phyloP scores from a whole-genome alignment of 495 filamentous ascomycete genomes.

The Physcia stellaris region DNA sequence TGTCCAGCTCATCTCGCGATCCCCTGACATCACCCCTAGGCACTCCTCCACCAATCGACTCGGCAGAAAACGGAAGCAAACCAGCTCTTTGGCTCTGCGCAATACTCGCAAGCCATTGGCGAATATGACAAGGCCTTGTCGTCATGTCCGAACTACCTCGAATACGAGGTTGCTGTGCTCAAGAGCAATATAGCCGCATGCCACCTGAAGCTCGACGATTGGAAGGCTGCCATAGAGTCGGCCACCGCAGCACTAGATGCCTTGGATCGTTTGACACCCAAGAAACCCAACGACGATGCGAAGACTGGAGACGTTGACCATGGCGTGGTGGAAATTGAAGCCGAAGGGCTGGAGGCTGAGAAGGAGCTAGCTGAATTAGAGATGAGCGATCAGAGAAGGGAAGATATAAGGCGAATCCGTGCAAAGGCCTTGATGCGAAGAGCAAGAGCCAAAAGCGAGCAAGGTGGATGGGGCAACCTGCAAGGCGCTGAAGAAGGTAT shows the following conservation, averaged over 20 bases:
- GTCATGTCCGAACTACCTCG: conserved; percentile 73
- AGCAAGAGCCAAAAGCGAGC: conserved; percentile 56
- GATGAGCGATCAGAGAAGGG: conserved; percentile 34
- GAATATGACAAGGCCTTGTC: conserved; percentile 76
- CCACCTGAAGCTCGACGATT: conserved; percentile 73
- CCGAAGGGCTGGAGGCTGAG: conserved; percentile 46
- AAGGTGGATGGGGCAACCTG: conserved; percentile 67
- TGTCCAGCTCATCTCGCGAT: conserved; percentile 2
- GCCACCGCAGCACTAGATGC: conserved; percentile 62
- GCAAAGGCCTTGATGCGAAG: conserved; percentile 78
- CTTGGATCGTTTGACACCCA: conserved; percentile 45
- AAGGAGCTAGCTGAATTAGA: conserved; percentile 39
- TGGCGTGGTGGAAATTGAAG: conserved; percentile 36
- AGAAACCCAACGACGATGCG: conserved; percentile 3
- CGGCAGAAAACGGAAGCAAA: conserved; percentile 69
- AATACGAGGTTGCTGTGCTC: conserved; percentile 79
- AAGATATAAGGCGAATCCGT: conserved; percentile 63
- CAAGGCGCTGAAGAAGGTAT: conserved; percentile 58
- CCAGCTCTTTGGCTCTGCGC: conserved; percentile 51
- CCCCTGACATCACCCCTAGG: conserved; percentile 26
- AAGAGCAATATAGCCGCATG: conserved; percentile 84
- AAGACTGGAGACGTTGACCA: conserved; percentile 8
- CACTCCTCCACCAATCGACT: conserved; percentile 57
- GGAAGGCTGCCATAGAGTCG: conserved; percentile 65
- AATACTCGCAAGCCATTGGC: conserved; percentile 75